Evolutionary conservation across 441 rosid species (phyloP), one percentile per base, ranked within the genome.

Genomic region (Biscutella laevigata): DNA sequence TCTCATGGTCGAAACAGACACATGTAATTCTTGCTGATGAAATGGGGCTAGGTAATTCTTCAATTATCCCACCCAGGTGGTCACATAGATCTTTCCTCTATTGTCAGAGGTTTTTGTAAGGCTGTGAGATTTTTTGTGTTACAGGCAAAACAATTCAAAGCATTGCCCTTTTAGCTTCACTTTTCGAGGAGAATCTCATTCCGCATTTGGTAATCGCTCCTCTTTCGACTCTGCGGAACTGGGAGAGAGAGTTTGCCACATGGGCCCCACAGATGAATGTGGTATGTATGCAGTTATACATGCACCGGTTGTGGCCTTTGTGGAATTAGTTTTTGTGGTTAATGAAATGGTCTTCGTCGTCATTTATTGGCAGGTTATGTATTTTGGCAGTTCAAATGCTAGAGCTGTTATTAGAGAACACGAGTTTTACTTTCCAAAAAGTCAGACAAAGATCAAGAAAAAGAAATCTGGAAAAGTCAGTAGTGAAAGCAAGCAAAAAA

Each of bases 1-100:
- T 82, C 71, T 87, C 99, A 12, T 89, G 95, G 94, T 87, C 96
- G 58, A 89, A 89, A 62, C 94, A 87, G 57, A 94, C 97, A 0
- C 97, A 94, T 73, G 99, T 87, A 26, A 89, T 94, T 65, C 97
- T 94, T 65, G 99, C 99, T 49, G 99, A 94, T 80, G 99, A 94
- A 73, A 94, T 94, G 97, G 99, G 97, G 42, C 83, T 94, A 54
- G 99, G 99, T 89, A 72, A 73, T 68, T 67, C 32, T 54, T 66
- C 13, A 60, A 28, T 29, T 61, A 4, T 61, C 8, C 29, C 17
- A 43, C 47, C 35, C 2, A 0, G 7, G 40, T 54, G 28, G 40
- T 42, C 40, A 22, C 14, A 16, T 39, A 48, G 70, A 46, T 39
- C 6, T 4, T 21, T 35, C 15, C 34, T 33, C 22, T 22, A 6